These are phyloP conservation scores for Penicillium frequentans DNA, from an alignment of 2,329 filamentous ascomycete genomes.

Conservation along the genomic window DNA sequence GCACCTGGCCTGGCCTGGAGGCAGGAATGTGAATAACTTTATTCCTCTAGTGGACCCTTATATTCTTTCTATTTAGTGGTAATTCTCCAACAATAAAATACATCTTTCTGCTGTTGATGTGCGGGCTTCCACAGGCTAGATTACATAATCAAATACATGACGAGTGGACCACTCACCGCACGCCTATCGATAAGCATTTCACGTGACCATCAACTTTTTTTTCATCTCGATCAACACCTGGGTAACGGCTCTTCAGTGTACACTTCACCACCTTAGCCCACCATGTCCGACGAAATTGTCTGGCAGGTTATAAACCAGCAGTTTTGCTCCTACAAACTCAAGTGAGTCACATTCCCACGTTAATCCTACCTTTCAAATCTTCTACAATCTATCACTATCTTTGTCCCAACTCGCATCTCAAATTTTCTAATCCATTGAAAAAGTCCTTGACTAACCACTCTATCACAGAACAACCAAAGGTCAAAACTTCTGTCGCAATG, in stretches of 20 bases:
- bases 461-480: constrained; percentile 70
- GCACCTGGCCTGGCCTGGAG: too few relatives aligned
- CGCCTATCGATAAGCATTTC: constrained; percentile 32
- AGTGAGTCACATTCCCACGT: constrained; percentile 54
- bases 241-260: constrained; percentile 14
- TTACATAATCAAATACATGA: not conserved
- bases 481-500: constrained; percentile 93
- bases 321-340: constrained; percentile 93
- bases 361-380: not conserved
- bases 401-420: constrained; percentile 1
- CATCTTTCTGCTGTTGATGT: too few relatives aligned
- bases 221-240: constrained; percentile 24
- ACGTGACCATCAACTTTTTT: constrained; percentile 38
- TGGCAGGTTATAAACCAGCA: constrained; percentile 97
- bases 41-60: too few relatives aligned
- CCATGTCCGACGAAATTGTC: constrained; percentile 85
- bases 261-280: constrained; percentile 21
- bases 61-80: too few relatives aligned
- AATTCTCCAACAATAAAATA: too few relatives aligned
- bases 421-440: not conserved
- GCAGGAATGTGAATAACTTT: too few relatives aligned
- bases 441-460: constrained; percentile 1
- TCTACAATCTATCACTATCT: constrained; percentile 6
- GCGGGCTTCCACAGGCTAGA: not conserved
- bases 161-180: not conserved